phyloP scores from a whole-genome alignment of 208 protist species.

The Trypanosoma boissoni region DNA sequence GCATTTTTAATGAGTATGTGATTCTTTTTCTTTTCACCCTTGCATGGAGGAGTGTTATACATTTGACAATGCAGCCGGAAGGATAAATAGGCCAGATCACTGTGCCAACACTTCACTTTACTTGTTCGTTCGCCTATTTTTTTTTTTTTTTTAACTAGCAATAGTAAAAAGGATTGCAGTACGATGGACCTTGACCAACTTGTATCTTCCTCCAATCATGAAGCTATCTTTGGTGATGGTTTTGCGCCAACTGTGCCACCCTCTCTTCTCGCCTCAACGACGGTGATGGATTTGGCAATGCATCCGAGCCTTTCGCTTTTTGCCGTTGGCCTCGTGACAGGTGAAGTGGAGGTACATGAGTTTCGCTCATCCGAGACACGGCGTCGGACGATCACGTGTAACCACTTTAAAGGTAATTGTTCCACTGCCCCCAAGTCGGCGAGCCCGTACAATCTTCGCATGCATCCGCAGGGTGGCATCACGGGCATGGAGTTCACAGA shows the following conservation, averaged over 20 bases:
- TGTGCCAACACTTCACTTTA: too few relatives aligned
- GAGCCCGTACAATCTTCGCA: conserved; percentile 56
- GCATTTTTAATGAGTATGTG: too few relatives aligned
- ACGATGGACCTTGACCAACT: conserved; percentile 70
- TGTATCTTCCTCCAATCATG: conserved; percentile 18
- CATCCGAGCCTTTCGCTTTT: conserved; percentile 73
- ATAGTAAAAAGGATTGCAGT: too few relatives aligned
- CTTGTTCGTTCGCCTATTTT: too few relatives aligned
- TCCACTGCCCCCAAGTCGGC: background rate
- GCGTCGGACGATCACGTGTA: conserved; percentile 12
- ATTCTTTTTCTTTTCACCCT: too few relatives aligned
- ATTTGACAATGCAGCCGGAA: too few relatives aligned
- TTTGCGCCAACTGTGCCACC: conserved; percentile 52
- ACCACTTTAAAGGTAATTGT: conserved; percentile 11
- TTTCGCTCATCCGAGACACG: conserved; percentile 49
- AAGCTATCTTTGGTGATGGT: conserved; percentile 66
- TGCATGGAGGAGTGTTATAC: too few relatives aligned
- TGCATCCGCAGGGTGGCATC: conserved; percentile 73
- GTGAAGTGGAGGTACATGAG: conserved; percentile 83
- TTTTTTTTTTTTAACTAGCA: conserved; percentile 5
- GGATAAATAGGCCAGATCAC: too few relatives aligned
- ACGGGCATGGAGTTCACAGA: conserved; percentile 89
- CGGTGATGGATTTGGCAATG: conserved; percentile 77
- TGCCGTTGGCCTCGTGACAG: conserved; percentile 72
- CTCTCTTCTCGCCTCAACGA: conserved; percentile 47